Evolutionary conservation across 305 asterid species (phyloP).

Genomic region (Plantago coronopus): DNA sequence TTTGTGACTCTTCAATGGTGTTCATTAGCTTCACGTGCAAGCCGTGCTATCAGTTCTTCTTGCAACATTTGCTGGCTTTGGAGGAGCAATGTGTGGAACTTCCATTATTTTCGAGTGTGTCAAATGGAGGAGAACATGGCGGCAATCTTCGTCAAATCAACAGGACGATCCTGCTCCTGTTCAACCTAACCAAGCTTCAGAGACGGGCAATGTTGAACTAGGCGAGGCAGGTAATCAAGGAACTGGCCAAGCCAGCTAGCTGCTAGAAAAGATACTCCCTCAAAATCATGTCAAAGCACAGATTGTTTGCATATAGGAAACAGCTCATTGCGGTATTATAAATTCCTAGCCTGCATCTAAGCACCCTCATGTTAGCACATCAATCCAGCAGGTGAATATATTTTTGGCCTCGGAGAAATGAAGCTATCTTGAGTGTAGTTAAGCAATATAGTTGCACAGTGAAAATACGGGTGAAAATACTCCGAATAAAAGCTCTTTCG

Average conservation of each 20-base stretch:
- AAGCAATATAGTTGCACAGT: neutral
- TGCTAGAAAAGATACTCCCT: neutral
- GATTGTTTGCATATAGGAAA: neutral
- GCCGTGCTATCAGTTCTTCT: slow-evolving; percentile 76
- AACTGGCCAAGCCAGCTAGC: slow-evolving; percentile 25
- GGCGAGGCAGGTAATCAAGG: slow-evolving; percentile 28
- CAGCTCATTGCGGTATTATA: neutral
- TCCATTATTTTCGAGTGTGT: slow-evolving; percentile 61
- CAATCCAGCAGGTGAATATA: neutral
- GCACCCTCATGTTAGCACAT: neutral
- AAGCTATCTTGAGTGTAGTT: neutral
- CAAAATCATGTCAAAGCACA: neutral
- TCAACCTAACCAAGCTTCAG: slow-evolving; percentile 39
- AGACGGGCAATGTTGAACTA: slow-evolving; percentile 26
- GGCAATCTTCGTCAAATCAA: slow-evolving; percentile 33
- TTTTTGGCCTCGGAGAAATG: neutral
- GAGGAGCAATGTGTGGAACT: slow-evolving; percentile 87
- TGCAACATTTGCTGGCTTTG: slow-evolving; percentile 89
- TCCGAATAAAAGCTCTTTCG: neutral
- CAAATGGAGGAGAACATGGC: slow-evolving; percentile 57
- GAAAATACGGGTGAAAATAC: neutral
- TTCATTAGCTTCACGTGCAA: slow-evolving; percentile 62
- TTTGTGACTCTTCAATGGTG: no score
- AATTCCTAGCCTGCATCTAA: neutral
- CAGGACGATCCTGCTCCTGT: slow-evolving; percentile 32